phyloP scores from a whole-genome alignment of 1,284 basidiomycete species.

The Hymenochaete sp. region DNA sequence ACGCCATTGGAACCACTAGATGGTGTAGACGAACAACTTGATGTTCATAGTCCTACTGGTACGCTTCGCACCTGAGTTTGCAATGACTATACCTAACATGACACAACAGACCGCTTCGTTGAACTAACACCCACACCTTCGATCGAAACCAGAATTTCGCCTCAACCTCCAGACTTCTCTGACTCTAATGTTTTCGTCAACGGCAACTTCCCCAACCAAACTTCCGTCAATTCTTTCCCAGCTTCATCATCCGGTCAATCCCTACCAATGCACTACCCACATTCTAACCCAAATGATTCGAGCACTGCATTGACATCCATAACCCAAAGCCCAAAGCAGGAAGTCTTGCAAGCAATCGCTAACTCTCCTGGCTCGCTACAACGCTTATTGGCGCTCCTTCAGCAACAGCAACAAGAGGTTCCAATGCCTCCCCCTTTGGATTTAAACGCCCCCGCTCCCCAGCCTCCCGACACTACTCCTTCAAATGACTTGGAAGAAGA shows the following conservation, averaged over 20 bases:
- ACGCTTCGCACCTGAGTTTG: background rate
- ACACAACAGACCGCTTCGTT: constrained; percentile 14
- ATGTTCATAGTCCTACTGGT: background rate
- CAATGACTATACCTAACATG: no score
- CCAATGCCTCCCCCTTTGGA: constrained; percentile 13
- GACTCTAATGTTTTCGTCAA: constrained; percentile 11
- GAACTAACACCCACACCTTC: constrained; percentile 14
- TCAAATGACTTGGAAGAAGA: background rate
- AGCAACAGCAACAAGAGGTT: constrained; percentile 33
- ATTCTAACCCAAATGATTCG: constrained; percentile 2
- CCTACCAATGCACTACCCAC: constrained; percentile 1
- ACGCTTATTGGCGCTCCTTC: constrained; percentile 48
- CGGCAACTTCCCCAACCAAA: constrained; percentile 11
- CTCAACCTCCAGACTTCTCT: constrained; percentile 2
- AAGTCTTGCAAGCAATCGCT: constrained; percentile 50
- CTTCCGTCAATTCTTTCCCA: constrained; percentile 11
- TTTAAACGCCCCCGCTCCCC: constrained; percentile 6
- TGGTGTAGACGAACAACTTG: constrained; percentile 23
- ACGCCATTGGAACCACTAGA: constrained; percentile 33
- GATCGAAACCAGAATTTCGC: constrained; percentile 1
- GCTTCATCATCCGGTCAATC: background rate
- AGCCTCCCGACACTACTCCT: no score
- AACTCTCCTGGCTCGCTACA: constrained; percentile 63
- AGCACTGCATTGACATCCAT: constrained; percentile 11
- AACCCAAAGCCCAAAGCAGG: constrained; percentile 24